Base-by-base conservation (phyloP, 371 early-diverging fungal genomes). In the Gilbertella persicaria region DNA sequence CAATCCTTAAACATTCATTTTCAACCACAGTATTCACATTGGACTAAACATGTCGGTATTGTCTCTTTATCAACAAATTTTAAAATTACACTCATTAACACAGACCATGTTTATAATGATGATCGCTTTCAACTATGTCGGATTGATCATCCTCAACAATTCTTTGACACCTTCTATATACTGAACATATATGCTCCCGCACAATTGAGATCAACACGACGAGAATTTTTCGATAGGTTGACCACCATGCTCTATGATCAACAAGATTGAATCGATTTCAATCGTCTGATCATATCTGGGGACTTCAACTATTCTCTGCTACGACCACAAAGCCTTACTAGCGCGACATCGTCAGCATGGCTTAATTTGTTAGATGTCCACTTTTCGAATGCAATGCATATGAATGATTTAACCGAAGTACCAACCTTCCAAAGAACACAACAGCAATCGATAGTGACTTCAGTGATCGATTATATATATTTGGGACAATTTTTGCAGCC, bases 171-270 rank as follows among this genome's bases (percentile, higher is more conserved):
- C 0, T 47, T 46, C 19, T 47, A n/a, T 38, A 47, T 47, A 3
- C 23, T 47, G 2, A 55, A 40, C 16, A n/a, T 50, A 17, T 46
- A 58, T 46, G 52, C 58, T 3, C 52, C 58, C 0, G 20, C 58
- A 12, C 5, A 23, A 1, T 55, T 26, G 3, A 25, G 20, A 7
- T 21, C 7, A 2, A 14, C 16, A 10, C 28, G 30, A 16, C 0
- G 38, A 41, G 21, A 12, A 3, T 47, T 55, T n/a, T 47, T 47
- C 12, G 2, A 46, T 2, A 13, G 16, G 8, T n/a, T 53, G 10
- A 35, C 17, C 1, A 13, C 4, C 3, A 29, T 46, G 23, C 46
- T 46, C 0, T 39, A 16, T n/a, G 13, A 28, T 10, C 2, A 29
- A 6, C 5, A 33, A 0, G 51, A 51, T 0, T 33, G 16, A 6